Evolutionary conservation across 495 filamentous ascomycete species (phyloP).

Genomic region (Cercophora newfieldiana): DNA sequence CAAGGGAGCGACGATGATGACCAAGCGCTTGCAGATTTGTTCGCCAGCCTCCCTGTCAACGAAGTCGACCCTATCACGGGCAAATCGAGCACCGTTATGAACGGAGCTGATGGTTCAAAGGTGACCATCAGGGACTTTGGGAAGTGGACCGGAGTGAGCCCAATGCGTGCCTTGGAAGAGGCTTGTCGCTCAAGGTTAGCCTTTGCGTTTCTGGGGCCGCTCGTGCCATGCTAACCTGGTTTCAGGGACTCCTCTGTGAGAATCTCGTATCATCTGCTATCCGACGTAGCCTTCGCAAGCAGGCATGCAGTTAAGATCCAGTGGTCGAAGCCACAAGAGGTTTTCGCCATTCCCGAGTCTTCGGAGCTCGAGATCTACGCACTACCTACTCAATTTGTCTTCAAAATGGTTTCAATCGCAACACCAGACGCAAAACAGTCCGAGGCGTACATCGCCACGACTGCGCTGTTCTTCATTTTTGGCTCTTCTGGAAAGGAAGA

Average conservation of each 20-base stretch:
- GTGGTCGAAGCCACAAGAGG: conserved; percentile 79
- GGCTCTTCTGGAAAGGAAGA: conserved; percentile 76
- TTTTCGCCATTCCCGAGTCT: conserved; percentile 41
- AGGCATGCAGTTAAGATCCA: conserved; percentile 69
- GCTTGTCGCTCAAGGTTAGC: conserved; percentile 77
- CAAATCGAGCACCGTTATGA: conserved; percentile 53
- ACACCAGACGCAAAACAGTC: conserved; percentile 77
- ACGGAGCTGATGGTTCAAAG: conserved; percentile 48
- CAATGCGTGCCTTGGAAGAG: conserved; percentile 77
- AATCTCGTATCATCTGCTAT: conserved; percentile 66
- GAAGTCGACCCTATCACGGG: conserved; percentile 56
- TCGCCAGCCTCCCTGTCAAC: conserved; percentile 68
- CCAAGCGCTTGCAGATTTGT: conserved; percentile 56
- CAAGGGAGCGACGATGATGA: conserved; percentile 53
- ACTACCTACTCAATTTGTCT: conserved; percentile 43
- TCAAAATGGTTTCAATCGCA: conserved; percentile 75
- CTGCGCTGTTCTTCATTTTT: conserved; percentile 78
- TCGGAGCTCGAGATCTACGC: conserved; percentile 46
- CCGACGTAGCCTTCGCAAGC: conserved; percentile 69
- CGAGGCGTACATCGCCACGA: conserved; percentile 80
- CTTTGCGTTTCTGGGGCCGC: background rate
- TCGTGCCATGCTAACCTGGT: conserved; percentile 21
- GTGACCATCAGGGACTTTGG: conserved; percentile 80
- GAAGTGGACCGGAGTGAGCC: conserved; percentile 68
- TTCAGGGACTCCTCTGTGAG: conserved; percentile 65